A percentile compares a stretch with the other conserved stretches of the same genome.
Conservation (phyloP, 352 stramenopile genomes). For the Thraustochytrium sp. region DNA sequence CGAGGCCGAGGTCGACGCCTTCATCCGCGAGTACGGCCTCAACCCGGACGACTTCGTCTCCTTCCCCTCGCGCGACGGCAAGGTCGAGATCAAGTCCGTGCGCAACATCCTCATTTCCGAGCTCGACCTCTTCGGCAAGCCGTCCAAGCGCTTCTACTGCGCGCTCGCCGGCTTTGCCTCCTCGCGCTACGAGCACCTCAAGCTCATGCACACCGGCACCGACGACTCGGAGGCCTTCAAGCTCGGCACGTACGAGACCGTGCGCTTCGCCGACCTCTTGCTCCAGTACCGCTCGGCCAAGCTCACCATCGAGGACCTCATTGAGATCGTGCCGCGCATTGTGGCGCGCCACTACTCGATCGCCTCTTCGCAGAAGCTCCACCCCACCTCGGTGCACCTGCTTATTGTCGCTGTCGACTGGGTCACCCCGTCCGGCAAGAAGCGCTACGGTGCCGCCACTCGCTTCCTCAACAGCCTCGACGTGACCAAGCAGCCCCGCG, state of each 20-base stretch:
- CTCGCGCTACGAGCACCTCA: conserved; percentile 58
- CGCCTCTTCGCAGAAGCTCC: conserved; percentile 76
- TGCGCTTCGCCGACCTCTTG: conserved; percentile 63
- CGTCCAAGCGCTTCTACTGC: conserved; percentile 74
- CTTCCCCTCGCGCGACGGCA: conserved; percentile 54
- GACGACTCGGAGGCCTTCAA: conserved; percentile 72
- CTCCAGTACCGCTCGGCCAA: conserved; percentile 66
- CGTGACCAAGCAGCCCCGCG: conserved; percentile 47
- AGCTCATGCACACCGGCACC: conserved; percentile 58
- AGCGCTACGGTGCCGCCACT: conserved; percentile 80
- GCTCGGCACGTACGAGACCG: conserved; percentile 60
- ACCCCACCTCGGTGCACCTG: conserved; percentile 70
- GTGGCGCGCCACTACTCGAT: conserved; percentile 82
- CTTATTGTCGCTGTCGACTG: conserved; percentile 75
- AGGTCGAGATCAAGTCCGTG: conserved; percentile 62
- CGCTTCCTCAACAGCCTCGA: conserved; percentile 73
- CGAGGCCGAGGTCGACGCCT: conserved; percentile 63
- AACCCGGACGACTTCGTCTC: conserved; percentile 64
- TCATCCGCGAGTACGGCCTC: conserved; percentile 63
- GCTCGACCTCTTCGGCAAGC: conserved; percentile 70
- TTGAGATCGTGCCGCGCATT: conserved; percentile 68
- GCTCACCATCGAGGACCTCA: conserved; percentile 60
- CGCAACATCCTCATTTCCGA: conserved; percentile 72
- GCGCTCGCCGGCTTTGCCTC: conserved; percentile 61
- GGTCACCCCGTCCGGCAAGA: conserved; percentile 67